Conservation (phyloP, 2,329 filamentous ascomycete species). For the Colletotrichum eremochloae region DNA sequence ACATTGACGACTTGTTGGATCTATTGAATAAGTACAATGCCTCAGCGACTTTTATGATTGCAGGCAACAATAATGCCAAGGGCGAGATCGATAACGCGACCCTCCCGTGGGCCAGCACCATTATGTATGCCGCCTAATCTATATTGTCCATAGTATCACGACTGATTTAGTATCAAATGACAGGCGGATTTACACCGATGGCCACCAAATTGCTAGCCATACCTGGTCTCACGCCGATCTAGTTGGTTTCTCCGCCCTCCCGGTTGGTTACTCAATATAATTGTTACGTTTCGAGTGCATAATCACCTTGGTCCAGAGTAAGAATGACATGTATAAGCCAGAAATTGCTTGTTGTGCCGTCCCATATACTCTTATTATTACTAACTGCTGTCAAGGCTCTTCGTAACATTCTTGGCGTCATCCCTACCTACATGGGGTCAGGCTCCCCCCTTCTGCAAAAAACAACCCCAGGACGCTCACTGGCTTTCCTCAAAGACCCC, state of each 20-base stretch:
- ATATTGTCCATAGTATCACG: neutral
- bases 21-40: constrained; percentile 49
- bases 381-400: constrained; percentile 62
- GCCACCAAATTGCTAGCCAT: constrained; percentile 58
- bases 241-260: constrained; percentile 5
- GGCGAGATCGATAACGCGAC: constrained; percentile 59
- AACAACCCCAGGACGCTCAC: neutral
- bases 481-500: constrained; percentile 47
- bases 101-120: constrained; percentile 52
- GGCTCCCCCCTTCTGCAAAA: neutral
- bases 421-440: constrained; percentile 65
- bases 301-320: constrained; percentile 52
- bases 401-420: constrained; percentile 66
- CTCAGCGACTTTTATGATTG: constrained; percentile 59
- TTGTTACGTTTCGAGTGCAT: constrained; percentile 44
- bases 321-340: constrained; percentile 50
- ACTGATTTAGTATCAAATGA: neutral
- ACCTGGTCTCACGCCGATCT: constrained; percentile 61
- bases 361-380: constrained; percentile 47
- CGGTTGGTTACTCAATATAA: constrained; percentile 45
- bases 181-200: constrained; percentile 55
- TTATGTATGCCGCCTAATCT: constrained; percentile 48
- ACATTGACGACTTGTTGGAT: constrained; percentile 58
- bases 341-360: constrained; percentile 24
- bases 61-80: constrained; percentile 60